A percentile compares a stretch with the other conserved stretches of the same genome.
These are phyloP conservation scores for Yamadazyma scolyti DNA, from an alignment of 805 yeast species.

Conservation along the genomic window DNA sequence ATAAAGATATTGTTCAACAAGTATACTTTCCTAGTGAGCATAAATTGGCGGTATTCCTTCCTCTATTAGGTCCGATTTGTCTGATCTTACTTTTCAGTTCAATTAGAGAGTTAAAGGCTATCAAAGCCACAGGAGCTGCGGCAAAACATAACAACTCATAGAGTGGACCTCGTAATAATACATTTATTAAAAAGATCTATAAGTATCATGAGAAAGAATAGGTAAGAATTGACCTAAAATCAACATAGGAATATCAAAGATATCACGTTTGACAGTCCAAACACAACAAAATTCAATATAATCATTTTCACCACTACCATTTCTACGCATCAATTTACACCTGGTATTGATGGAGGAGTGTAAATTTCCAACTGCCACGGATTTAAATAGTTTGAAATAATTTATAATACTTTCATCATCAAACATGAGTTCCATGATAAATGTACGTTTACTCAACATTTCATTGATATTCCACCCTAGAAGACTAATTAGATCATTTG, in stretches of 20 bases:
- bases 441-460: slow-evolving; percentile 54
- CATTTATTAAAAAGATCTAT: no score
- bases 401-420: slow-evolving; percentile 72
- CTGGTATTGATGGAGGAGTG: slow-evolving; percentile 50
- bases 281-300: slow-evolving; percentile 67
- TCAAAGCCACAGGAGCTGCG: no score
- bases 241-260: slow-evolving; percentile 80
- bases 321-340: slow-evolving; percentile 35
- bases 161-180: no score
- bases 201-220: slow-evolving; percentile 36
- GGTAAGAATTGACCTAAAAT: slow-evolving; percentile 81
- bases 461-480: slow-evolving; percentile 62
- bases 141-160: no score
- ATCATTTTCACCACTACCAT: slow-evolving; percentile 18
- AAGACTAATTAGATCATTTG: slow-evolving; percentile 68
- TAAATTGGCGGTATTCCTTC: slow-evolving; percentile 89
- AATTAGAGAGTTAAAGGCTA: slow-evolving; percentile 27
- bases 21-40: slow-evolving; percentile 95
- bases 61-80: slow-evolving; percentile 80
- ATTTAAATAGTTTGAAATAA: slow-evolving; percentile 69
- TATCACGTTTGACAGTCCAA: slow-evolving; percentile 82
- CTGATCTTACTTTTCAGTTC: slow-evolving; percentile 58
- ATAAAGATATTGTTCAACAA: slow-evolving; percentile 92
- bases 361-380: slow-evolving; percentile 66
- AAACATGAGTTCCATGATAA: slow-evolving; percentile 72